phyloP scores from a whole-genome alignment of 78 protist species.

The Dictyostelium firmibasis region DNA sequence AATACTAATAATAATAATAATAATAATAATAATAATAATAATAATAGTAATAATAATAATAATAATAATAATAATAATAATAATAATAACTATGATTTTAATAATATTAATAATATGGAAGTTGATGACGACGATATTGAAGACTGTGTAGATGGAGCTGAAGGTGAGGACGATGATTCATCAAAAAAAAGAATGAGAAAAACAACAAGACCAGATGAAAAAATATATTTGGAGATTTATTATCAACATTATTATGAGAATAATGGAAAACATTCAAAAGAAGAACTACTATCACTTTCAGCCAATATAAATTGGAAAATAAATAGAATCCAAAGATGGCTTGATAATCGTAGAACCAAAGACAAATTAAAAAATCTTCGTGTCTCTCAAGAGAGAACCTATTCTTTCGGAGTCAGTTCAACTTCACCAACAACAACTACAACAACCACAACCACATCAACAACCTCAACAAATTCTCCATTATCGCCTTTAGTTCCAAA shows the following conservation, averaged over 20 bases:
- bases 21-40: background rate
- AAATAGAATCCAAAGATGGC: conserved; percentile 71
- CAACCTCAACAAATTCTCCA: background rate
- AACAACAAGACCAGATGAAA: conserved; percentile 70
- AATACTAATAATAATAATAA: background rate
- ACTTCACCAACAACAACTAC: background rate
- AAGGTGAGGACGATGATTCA: conserved; percentile 51
- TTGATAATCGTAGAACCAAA: conserved; percentile 63
- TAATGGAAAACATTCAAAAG: conserved; percentile 45
- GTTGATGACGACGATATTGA: conserved; percentile 6
- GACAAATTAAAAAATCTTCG: conserved; percentile 38
- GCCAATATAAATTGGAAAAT: conserved; percentile 22
- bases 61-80: background rate
- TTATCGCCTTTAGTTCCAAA: background rate
- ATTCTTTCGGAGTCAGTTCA: background rate
- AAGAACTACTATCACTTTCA: conserved; percentile 26
- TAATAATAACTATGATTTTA: background rate
- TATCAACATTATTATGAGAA: conserved; percentile 25
- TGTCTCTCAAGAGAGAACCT: conserved; percentile 34
- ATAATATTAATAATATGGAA: background rate
- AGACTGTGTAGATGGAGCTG: background rate
- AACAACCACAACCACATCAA: no score
- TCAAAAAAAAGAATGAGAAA: conserved; percentile 73
- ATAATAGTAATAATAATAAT: background rate
- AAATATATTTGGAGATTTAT: conserved; percentile 21